A percentile compares a stretch with the other conserved stretches of the same genome.
Evolutionary conservation across 805 yeast genomes (phyloP).

Genomic region (Barnettozyma sp.): DNA sequence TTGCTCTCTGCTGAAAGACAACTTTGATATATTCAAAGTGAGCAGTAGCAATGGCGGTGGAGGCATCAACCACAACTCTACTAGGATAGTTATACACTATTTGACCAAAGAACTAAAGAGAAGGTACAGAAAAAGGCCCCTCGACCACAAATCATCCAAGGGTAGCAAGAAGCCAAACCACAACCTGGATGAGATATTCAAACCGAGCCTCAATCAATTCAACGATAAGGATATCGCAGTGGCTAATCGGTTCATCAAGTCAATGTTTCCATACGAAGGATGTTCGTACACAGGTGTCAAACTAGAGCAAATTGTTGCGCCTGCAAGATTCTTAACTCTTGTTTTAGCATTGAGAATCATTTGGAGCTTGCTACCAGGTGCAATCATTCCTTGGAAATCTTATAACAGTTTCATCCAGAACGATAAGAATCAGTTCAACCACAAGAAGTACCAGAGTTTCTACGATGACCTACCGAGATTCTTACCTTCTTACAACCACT

Average conservation of each 20-base stretch:
- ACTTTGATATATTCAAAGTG: conserved; percentile 19
- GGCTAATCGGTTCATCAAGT: conserved; percentile 24
- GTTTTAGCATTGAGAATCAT: conserved; percentile 27
- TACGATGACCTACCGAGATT: conserved; percentile 29
- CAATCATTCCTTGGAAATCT: conserved; percentile 32
- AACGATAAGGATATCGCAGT: conserved; percentile 25
- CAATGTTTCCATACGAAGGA: conserved; percentile 32
- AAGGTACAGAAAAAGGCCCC: too few relatives aligned
- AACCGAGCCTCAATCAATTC: conserved; percentile 30
- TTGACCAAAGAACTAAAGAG: conserved; percentile 27
- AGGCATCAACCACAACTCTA: conserved; percentile 28
- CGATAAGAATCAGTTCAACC: conserved; percentile 20
- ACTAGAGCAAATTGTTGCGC: conserved; percentile 21
- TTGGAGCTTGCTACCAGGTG: conserved; percentile 30
- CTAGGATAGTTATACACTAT: conserved; percentile 30
- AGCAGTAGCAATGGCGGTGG: too few relatives aligned
- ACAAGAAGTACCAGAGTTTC: conserved; percentile 26
- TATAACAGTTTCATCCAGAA: conserved; percentile 24
- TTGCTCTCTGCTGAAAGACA: conserved; percentile 21
- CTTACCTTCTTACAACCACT: conserved; percentile 30
- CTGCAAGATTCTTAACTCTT: conserved; percentile 23
- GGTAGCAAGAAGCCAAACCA: conserved; percentile 11
- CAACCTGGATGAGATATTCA: conserved; percentile 27
- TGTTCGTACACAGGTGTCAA: conserved; percentile 30
- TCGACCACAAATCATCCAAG: too few relatives aligned